Evolutionary conservation across 257 asterid genomes (phyloP).

Genomic region (Verbena officinalis): DNA sequence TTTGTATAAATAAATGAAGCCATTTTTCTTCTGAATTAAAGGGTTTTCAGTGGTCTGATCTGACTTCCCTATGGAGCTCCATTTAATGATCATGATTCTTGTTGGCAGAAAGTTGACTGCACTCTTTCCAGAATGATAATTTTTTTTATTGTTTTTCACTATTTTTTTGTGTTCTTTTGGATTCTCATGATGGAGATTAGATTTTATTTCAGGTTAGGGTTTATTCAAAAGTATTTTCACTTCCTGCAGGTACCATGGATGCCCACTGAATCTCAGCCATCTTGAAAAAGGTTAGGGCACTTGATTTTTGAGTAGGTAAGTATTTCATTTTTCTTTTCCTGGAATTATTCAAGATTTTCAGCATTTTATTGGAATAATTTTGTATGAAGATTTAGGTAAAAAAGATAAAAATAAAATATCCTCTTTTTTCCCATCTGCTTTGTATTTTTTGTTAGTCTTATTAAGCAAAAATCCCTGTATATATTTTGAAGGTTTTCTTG

Average conservation of each 20-base stretch:
- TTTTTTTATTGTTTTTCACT: neutral
- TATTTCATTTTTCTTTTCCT: too few relatives aligned
- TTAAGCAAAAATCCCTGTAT: neutral
- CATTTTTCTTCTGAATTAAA: neutral
- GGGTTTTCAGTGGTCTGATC: neutral
- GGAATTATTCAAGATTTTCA: too few relatives aligned
- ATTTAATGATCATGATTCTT: slow-evolving; percentile 11
- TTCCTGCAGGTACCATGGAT: too few relatives aligned
- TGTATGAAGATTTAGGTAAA: slow-evolving; percentile 1
- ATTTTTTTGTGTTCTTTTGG: neutral
- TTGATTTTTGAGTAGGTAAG: neutral
- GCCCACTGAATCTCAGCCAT: neutral
- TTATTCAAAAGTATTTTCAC: neutral
- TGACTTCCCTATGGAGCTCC: neutral
- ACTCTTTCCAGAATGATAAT: neutral
- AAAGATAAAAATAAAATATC: neutral
- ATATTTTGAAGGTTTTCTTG: neutral
- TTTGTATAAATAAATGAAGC: neutral
- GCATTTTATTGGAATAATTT: slow-evolving; percentile 11
- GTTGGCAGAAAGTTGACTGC: slow-evolving; percentile 11
- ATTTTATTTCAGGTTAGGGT: slow-evolving; percentile 26
- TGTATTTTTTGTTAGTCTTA: neutral
- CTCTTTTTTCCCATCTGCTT: too few relatives aligned
- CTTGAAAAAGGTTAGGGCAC: slow-evolving; percentile 13
- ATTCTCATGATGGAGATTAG: neutral